These are phyloP conservation scores for Rhynchospora tenuis DNA, from an alignment of 176 grass and related monocot genomes.

Conservation along the genomic window DNA sequence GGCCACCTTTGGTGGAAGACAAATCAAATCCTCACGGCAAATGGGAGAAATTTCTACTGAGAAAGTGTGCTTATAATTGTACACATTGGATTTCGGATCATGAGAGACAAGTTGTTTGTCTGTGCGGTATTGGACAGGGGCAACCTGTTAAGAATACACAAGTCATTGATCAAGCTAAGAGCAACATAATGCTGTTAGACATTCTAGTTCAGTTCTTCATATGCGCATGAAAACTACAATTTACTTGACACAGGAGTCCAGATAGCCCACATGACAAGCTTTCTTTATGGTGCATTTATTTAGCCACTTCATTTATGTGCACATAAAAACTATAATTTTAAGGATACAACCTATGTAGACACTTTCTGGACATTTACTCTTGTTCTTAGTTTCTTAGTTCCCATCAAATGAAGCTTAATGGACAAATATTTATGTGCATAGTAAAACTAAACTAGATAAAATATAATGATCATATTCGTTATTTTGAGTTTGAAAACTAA, in stretches of 20 bases:
- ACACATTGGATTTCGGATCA: constrained; percentile 59
- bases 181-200: background rate
- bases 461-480: background rate
- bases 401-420: background rate
- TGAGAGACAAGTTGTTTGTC: constrained; percentile 93
- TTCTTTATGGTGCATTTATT: background rate
- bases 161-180: background rate
- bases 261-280: background rate
- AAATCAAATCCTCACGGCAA: constrained; percentile 86
- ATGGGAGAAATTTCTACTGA: constrained; percentile 90
- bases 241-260: background rate
- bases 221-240: background rate
- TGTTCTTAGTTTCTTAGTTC: background rate
- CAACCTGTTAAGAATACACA: constrained; percentile 19
- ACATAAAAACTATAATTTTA: background rate
- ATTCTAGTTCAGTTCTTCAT: background rate
- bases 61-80: constrained; percentile 87
- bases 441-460: background rate
- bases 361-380: background rate
- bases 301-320: background rate
- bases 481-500: background rate
- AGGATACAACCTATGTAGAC: background rate
- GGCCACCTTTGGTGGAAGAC: constrained; percentile 57
- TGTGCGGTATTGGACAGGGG: constrained; percentile 49
- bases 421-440: background rate